Percentiles rank a stretch among this genome's conserved stretches.
Evolutionary conservation across 179 eudicot species (phyloP).

Genomic region (Gypsophila paniculata): DNA sequence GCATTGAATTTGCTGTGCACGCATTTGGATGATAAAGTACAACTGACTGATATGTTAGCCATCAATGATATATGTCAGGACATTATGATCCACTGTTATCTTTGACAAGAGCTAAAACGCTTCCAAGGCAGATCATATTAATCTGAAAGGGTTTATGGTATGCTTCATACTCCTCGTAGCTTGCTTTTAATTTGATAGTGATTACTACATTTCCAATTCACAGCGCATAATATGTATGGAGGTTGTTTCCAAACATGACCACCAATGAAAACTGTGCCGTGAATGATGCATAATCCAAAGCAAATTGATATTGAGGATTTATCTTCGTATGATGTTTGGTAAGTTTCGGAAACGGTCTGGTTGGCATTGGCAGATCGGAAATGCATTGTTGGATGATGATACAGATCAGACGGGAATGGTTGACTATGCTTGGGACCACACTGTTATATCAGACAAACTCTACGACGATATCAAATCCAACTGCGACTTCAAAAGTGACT

Average conservation of each 20-base stretch:
- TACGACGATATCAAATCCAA: constrained; percentile 37
- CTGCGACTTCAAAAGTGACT: constrained; percentile 46
- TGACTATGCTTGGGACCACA: constrained; percentile 20
- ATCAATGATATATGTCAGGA: constrained; percentile 31
- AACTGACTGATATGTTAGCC: not conserved
- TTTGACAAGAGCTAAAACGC: constrained; percentile 49
- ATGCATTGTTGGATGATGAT: constrained; percentile 70
- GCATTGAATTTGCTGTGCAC: not conserved
- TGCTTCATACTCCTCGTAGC: constrained; percentile 4
- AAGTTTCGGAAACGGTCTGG: too few species aligned
- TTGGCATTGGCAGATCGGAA: constrained; percentile 55
- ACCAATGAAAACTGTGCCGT: too few species aligned
- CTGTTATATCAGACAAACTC: constrained; percentile 61
- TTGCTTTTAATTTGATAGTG: too few species aligned
- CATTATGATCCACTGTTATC: constrained; percentile 81
- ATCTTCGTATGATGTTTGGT: too few species aligned
- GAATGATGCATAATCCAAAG: too few species aligned
- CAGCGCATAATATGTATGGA: too few species aligned
- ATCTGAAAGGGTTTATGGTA: constrained; percentile 78
- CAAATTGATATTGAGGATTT: too few species aligned
- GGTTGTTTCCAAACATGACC: not conserved
- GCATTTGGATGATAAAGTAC: not conserved
- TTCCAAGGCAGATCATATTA: constrained; percentile 42
- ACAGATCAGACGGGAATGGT: constrained; percentile 78
- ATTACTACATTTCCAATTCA: too few species aligned